These are phyloP conservation scores for Metschnikowia continentalis DNA, from an alignment of 805 yeast genomes.

Conservation along the genomic window DNA sequence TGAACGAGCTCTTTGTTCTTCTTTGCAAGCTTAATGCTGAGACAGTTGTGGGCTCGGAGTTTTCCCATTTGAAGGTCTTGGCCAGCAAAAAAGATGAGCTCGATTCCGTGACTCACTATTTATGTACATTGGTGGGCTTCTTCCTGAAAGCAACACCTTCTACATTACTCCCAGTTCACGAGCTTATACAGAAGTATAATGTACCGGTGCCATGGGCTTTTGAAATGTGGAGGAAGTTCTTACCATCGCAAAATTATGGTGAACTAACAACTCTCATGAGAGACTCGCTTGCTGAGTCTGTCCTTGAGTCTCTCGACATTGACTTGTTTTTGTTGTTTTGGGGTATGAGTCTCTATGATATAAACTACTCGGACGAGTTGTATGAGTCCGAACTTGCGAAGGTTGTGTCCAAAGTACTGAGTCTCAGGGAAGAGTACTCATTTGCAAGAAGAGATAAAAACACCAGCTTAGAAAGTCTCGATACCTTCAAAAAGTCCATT, in stretches of 20 bases:
- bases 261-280: conserved; percentile 1
- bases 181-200: conserved; percentile 39
- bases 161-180: conserved; percentile 38
- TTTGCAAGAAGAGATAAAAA: conserved; percentile 24
- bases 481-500: conserved; percentile 24
- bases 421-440: conserved; percentile 33
- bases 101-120: conserved; percentile 60
- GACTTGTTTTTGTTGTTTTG: conserved; percentile 51
- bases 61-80: conserved; percentile 62
- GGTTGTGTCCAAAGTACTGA: conserved; percentile 31
- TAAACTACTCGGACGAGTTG: conserved; percentile 46
- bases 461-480: conserved; percentile 15
- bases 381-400: conserved; percentile 49
- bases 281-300: conserved; percentile 8
- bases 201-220: conserved; percentile 64
- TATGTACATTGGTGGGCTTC: conserved; percentile 53
- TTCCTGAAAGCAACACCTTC: conserved; percentile 35
- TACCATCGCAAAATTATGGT: conserved; percentile 23
- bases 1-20: conserved; percentile 64
- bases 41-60: conserved; percentile 27
- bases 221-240: conserved; percentile 66
- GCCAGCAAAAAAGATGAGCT: conserved; percentile 72
- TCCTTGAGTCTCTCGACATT: conserved; percentile 17
- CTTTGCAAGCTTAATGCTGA: conserved; percentile 48
- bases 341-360: conserved; percentile 69